Evolutionary conservation across 1,139 yeast genomes (phyloP), one percentile per base, ranked within the genome.

Genomic region (Geotrichum australiense): DNA sequence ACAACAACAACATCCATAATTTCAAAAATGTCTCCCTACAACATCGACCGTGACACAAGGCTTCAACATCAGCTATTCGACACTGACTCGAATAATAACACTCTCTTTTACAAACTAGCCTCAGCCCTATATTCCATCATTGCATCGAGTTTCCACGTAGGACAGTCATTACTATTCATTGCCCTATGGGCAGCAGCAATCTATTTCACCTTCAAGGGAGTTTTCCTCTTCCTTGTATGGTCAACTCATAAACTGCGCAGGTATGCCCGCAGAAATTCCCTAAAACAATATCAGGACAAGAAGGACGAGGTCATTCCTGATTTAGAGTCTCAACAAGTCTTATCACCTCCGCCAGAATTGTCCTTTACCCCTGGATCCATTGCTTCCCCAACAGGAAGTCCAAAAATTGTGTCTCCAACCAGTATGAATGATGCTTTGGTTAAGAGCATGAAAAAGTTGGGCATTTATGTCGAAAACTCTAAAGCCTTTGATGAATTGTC

Each of bases 381-480:
- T 14, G 44, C 41, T 21, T 30, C 37, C 15, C 44, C 44, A 7
- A 27, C 38, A 12, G 41, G 41, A 16, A 41, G 44, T 21, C 44
- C 44, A 19, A 35, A 27, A 10, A 25, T 41, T 6, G 25, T 38
- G 5, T 25, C 40, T n/a, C 27, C 28, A 7, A 20, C 36, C 18
- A 15, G 39, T 18, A 38, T 33, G 32, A 36, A 38, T 32, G 44
- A 41, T 10, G 41, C 44, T 7, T 41, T 41, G 8, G 32, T 37
- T 5, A 27, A 37, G 31, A 39, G 42, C 42, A 39, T 39, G 42
- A 41, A 41, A 37, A 41, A 41, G 24, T 37, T 41, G 26, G 44
- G 44, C n/a, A 32, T 41, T 11, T 36, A 36, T 12, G 42, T 39
- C 15, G 42, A 39, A 14, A 33, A 39, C 21, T 32, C 37, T 20